Conservation (phyloP, 495 filamentous ascomycete species). For the Penicillium longicatenatum region DNA sequence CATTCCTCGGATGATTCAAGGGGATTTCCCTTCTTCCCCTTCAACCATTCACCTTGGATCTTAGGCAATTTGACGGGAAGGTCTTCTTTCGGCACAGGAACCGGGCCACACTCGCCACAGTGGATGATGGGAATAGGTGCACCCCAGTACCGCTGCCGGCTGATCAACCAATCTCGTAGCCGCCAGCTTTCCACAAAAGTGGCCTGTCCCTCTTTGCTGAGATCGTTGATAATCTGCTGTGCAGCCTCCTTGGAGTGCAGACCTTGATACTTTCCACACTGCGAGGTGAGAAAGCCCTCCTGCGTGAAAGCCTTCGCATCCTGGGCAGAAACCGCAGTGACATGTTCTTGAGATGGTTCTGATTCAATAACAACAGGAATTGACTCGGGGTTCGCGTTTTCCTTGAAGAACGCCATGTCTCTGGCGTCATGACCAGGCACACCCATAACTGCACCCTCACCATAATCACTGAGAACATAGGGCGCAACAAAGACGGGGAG, state of each 20-base stretch:
- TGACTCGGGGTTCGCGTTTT: constrained; percentile 58
- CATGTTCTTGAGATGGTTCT: constrained; percentile 18
- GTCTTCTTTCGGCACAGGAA: constrained; percentile 74
- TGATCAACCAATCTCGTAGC: constrained; percentile 84
- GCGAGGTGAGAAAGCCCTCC: constrained; percentile 47
- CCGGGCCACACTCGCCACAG: constrained; percentile 72
- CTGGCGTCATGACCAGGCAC: constrained; percentile 81
- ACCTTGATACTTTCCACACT: constrained; percentile 50
- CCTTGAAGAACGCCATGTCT: constrained; percentile 77
- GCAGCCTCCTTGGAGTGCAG: constrained; percentile 63
- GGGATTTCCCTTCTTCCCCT: constrained; percentile 73
- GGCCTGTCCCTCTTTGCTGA: constrained; percentile 53
- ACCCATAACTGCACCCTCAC: constrained; percentile 89
- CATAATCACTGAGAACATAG: constrained; percentile 86
- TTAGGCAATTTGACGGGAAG: constrained; percentile 77
- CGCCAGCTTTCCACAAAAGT: constrained; percentile 69
- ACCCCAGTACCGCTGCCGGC: constrained; percentile 88
- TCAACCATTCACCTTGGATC: constrained; percentile 66
- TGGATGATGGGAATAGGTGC: constrained; percentile 89
- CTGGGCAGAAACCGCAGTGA: constrained; percentile 37
- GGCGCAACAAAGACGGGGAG: constrained; percentile 80
- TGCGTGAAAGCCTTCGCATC: constrained; percentile 44
- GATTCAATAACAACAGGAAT: constrained; percentile 51
- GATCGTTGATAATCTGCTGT: constrained; percentile 58
- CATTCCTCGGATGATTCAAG: constrained; percentile 71